Evolutionary conservation across 2,329 filamentous ascomycete genomes (phyloP).

Genomic region (Neonectria ditissima): DNA sequence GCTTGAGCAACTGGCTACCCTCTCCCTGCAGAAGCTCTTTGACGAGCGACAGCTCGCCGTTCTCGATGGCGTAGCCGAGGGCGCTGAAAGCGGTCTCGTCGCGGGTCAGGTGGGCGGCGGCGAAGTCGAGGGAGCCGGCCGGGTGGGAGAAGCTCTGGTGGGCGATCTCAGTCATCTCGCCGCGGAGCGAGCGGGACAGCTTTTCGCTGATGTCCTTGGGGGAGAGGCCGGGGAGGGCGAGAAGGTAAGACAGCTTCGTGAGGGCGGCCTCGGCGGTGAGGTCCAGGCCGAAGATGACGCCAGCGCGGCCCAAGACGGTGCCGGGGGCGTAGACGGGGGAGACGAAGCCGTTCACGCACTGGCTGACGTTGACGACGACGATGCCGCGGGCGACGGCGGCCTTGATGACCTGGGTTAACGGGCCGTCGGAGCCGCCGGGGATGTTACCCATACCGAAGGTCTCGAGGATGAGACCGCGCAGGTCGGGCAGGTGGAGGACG

Average conservation of each 20-base stretch:
- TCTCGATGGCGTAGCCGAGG: constrained; percentile 83
- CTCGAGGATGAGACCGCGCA: constrained; percentile 87
- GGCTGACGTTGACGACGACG: constrained; percentile 90
- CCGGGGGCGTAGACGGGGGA: constrained; percentile 83
- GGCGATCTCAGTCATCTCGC: constrained; percentile 84
- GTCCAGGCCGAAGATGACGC: constrained; percentile 90
- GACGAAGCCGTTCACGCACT: constrained; percentile 84
- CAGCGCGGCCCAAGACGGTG: constrained; percentile 82
- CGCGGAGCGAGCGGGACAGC: constrained; percentile 82
- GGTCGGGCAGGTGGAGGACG: constrained; percentile 79
- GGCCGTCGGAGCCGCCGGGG: constrained; percentile 82
- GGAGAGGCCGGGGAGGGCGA: constrained; percentile 74
- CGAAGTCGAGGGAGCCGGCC: constrained; percentile 61
- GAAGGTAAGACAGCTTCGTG: constrained; percentile 89
- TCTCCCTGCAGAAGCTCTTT: constrained; percentile 75
- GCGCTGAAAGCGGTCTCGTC: constrained; percentile 77
- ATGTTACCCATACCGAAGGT: constrained; percentile 95
- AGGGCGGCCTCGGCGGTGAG: constrained; percentile 91
- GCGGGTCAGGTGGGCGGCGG: constrained; percentile 57
- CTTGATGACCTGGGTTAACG: constrained; percentile 80
- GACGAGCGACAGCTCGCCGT: constrained; percentile 75
- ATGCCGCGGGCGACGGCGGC: constrained; percentile 83
- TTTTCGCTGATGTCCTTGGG: constrained; percentile 73
- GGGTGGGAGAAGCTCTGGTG: constrained; percentile 83
- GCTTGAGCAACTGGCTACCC: constrained; percentile 75